Percentiles rank a stretch among this genome's conserved stretches.
phyloP scores from a whole-genome alignment of 768 basidiomycete genomes.

The Amanita rimosa region DNA sequence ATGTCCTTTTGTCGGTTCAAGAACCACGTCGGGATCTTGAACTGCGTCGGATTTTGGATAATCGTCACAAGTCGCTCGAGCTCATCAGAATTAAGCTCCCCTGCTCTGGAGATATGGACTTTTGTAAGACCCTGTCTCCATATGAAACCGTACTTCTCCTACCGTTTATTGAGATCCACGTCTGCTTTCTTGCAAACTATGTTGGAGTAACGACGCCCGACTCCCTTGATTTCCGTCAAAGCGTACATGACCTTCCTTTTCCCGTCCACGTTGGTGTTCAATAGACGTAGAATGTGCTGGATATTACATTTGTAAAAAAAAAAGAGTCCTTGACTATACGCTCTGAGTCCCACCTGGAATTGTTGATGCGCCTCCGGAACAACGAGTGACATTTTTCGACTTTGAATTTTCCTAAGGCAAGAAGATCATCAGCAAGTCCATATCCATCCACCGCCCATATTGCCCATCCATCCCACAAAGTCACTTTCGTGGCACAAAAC shows the following conservation, averaged over 20 bases:
- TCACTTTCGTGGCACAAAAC: background rate
- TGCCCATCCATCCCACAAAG: slow-evolving; percentile 11
- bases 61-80: slow-evolving; percentile 98
- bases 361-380: slow-evolving; percentile 92
- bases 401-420: slow-evolving; percentile 11
- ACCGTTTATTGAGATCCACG: slow-evolving; percentile 98
- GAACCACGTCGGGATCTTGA: slow-evolving; percentile 99
- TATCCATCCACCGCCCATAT: slow-evolving; percentile 9
- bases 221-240: slow-evolving; percentile 99
- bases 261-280: slow-evolving; percentile 99
- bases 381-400: slow-evolving; percentile 86
- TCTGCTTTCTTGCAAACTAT: slow-evolving; percentile 99
- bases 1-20: slow-evolving; percentile 99
- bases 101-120: slow-evolving; percentile 63
- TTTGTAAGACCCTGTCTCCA: slow-evolving; percentile 1
- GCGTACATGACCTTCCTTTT: slow-evolving; percentile 99
- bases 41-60: slow-evolving; percentile 98
- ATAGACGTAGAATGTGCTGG: slow-evolving; percentile 97
- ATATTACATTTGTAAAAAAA: background rate
- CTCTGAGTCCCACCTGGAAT: slow-evolving; percentile 59
- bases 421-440: slow-evolving; percentile 5
- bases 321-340: slow-evolving; percentile 10
- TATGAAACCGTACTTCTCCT: slow-evolving; percentile 13
- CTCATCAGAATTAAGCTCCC: slow-evolving; percentile 99
- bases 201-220: slow-evolving; percentile 97